Evolutionary conservation across 2,329 filamentous ascomycete genomes (phyloP).

Genomic region (Pseudophaeomoniella oleicola): DNA sequence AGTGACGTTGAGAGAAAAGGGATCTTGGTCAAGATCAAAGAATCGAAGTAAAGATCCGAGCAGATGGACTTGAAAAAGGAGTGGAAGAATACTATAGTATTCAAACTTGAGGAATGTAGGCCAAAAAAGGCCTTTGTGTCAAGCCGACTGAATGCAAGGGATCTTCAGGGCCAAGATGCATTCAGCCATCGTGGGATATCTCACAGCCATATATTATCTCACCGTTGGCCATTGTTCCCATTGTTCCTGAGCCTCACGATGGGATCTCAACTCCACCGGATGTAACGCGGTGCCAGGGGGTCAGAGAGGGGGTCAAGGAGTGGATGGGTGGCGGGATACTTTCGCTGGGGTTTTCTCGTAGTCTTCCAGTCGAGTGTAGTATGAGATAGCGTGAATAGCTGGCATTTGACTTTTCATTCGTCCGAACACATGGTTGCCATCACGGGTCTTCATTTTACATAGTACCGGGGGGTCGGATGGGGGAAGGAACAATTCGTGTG

Average conservation of each 20-base stretch:
- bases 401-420: neutral
- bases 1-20: conserved; percentile 2
- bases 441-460: too few relatives aligned
- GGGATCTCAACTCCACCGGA: neutral
- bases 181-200: neutral
- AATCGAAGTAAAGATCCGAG: conserved; percentile 6
- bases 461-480: too few relatives aligned
- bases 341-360: neutral
- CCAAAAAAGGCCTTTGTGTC: too few relatives aligned
- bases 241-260: neutral
- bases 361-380: too few relatives aligned
- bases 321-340: neutral
- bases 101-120: too few relatives aligned
- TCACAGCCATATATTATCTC: neutral
- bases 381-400: neutral
- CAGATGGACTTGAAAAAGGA: conserved; percentile 8
- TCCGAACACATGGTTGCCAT: neutral
- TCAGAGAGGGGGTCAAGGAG: neutral
- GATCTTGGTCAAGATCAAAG: conserved; percentile 1
- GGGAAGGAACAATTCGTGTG: too few relatives aligned
- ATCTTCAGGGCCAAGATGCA: neutral
- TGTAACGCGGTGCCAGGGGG: neutral
- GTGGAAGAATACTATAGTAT: conserved; percentile 1
- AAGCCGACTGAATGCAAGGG: too few relatives aligned
- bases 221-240: neutral